These are phyloP conservation scores for Scalesia atractyloides DNA, from an alignment of 129 eudicot genomes.

Conservation along the genomic window DNA sequence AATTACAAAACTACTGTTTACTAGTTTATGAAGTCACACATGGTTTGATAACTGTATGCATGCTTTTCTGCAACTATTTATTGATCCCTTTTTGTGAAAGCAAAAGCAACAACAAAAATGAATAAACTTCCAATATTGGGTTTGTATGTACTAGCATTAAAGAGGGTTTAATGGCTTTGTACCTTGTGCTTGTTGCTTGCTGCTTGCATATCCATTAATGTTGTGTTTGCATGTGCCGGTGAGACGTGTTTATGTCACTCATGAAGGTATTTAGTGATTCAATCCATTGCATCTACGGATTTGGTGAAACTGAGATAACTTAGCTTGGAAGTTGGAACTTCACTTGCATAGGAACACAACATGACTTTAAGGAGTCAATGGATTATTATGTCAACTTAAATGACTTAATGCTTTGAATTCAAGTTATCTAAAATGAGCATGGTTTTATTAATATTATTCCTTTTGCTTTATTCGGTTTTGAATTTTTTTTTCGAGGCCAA, in stretches of 20 bases:
- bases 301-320: slow-evolving; percentile 8
- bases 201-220: background rate
- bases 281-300: background rate
- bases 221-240: slow-evolving; percentile 16
- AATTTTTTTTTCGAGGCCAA: too few relatives aligned
- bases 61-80: slow-evolving; percentile 5
- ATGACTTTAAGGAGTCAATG: background rate
- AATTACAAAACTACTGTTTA: background rate
- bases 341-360: slow-evolving; percentile 3
- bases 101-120: slow-evolving; percentile 26
- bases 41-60: slow-evolving; percentile 16
- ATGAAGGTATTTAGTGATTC: slow-evolving; percentile 6
- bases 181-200: background rate
- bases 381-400: background rate
- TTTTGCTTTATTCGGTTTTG: too few relatives aligned
- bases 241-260: slow-evolving; percentile 28
- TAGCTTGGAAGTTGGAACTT: slow-evolving; percentile 12
- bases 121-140: slow-evolving; percentile 12
- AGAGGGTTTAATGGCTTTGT: slow-evolving; percentile 21
- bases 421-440: background rate
- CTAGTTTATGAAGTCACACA: slow-evolving; percentile 13
- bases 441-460: background rate
- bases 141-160: slow-evolving; percentile 8
- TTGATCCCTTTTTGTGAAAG: slow-evolving; percentile 33
- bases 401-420: background rate